Conservation (phyloP, 129 eudicot species). For the Ambrosia artemisiifolia region DNA sequence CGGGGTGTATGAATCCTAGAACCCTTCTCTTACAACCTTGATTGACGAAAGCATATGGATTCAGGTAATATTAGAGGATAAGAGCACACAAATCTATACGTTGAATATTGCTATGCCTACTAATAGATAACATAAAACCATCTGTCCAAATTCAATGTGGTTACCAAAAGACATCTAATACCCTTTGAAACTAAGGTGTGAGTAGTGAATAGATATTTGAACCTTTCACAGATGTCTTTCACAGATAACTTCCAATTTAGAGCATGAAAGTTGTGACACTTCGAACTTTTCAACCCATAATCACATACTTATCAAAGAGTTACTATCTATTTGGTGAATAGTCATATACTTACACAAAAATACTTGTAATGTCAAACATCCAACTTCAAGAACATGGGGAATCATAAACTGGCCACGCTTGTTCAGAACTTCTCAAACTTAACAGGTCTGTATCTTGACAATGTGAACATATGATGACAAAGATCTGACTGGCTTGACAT, state of each 20-base stretch:
- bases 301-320: not conserved
- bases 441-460: too few relatives aligned
- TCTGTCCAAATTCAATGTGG: not conserved
- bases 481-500: too few relatives aligned
- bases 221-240: not conserved
- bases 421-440: too few relatives aligned
- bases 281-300: not conserved
- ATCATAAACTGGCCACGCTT: too few relatives aligned
- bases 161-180: not conserved
- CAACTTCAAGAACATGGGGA: not conserved
- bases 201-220: not conserved
- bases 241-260: not conserved
- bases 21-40: not conserved
- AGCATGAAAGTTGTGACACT: not conserved
- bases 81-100: not conserved
- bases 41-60: not conserved
- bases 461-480: too few relatives aligned
- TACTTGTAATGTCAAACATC: not conserved
- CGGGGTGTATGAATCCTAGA: too few relatives aligned
- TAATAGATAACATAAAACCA: not conserved
- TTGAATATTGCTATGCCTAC: not conserved
- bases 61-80: not conserved
- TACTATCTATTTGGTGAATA: not conserved
- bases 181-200: not conserved
- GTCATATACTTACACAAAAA: not conserved